Percentiles rank a stretch among this genome's conserved stretches.
These are phyloP conservation scores for Entoloma clypeatum DNA, from an alignment of 1,284 basidiomycete species.

Conservation along the genomic window DNA sequence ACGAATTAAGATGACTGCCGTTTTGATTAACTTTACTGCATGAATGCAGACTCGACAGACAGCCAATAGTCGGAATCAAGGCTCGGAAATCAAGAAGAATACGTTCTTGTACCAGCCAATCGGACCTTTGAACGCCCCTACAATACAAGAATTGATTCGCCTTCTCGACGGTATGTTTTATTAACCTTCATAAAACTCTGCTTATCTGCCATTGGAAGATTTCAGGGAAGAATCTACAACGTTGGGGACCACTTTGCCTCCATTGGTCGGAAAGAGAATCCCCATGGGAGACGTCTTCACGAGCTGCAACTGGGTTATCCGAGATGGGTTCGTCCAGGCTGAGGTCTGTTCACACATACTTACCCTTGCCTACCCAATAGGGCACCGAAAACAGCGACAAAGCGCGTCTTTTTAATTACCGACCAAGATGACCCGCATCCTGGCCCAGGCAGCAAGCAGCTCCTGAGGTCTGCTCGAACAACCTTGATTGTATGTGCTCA, in stretches of 20 bases:
- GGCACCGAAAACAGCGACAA: constrained; percentile 81
- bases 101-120: constrained; percentile 78
- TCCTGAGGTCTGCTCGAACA: constrained; percentile 63
- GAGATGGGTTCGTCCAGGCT: constrained; percentile 66
- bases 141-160: constrained; percentile 69
- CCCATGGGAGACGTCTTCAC: constrained; percentile 84
- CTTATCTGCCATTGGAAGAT: constrained; percentile 41
- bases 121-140: constrained; percentile 73
- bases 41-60: constrained; percentile 43
- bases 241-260: constrained; percentile 58
- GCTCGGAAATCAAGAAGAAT: constrained; percentile 71
- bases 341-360: neutral
- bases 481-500: constrained; percentile 55
- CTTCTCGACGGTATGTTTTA: constrained; percentile 62
- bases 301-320: constrained; percentile 83
- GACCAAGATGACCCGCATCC: constrained; percentile 75
- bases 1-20: neutral
- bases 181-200: constrained; percentile 7
- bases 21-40: constrained; percentile 21
- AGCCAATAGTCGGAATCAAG: constrained; percentile 44
- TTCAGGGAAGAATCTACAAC: constrained; percentile 54
- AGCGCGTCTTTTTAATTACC: constrained; percentile 91
- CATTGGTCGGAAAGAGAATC: constrained; percentile 49
- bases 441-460: constrained; percentile 45
- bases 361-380: constrained; percentile 36